phyloP scores from a whole-genome alignment of 1,284 basidiomycete genomes.

The Inonotus obliquus region DNA sequence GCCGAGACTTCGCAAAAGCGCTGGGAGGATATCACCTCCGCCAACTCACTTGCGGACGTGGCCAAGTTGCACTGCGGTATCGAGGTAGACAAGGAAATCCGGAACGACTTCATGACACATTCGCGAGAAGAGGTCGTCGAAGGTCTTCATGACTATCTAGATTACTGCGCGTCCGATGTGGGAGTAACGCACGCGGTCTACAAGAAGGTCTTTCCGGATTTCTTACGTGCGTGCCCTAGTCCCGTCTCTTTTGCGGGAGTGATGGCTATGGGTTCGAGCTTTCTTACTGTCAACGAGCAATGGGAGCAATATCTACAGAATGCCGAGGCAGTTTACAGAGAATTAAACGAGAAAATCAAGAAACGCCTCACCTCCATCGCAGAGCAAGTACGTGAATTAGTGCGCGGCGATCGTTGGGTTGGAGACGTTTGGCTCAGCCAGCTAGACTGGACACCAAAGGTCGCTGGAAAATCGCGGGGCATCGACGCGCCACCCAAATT shows the following conservation, averaged over 20 bases:
- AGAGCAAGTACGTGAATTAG: slow-evolving; percentile 46
- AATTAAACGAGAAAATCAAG: slow-evolving; percentile 74
- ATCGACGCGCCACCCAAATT: slow-evolving; percentile 26
- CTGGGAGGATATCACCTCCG: slow-evolving; percentile 93
- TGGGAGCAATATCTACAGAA: slow-evolving; percentile 83
- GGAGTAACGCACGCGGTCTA: slow-evolving; percentile 83
- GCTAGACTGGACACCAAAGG: slow-evolving; percentile 94
- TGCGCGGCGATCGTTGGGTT: slow-evolving; percentile 53
- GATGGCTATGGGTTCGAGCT: slow-evolving; percentile 87
- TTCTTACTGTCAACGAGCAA: slow-evolving; percentile 84
- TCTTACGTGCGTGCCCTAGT: slow-evolving; percentile 82
- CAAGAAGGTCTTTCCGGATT: slow-evolving; percentile 77
- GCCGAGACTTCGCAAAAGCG: slow-evolving; percentile 45
- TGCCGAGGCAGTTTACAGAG: slow-evolving; percentile 77
- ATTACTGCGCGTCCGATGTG: slow-evolving; percentile 88
- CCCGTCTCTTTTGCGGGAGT: slow-evolving; percentile 93
- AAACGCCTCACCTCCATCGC: slow-evolving; percentile 67
- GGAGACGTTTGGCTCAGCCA: slow-evolving; percentile 87
- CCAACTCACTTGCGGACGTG: slow-evolving; percentile 91
- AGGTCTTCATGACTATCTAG: slow-evolving; percentile 73
- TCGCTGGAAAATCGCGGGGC: slow-evolving; percentile 67
- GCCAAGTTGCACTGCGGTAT: slow-evolving; percentile 87
- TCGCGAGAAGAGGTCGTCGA: slow-evolving; percentile 62
- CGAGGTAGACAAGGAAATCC: slow-evolving; percentile 74
- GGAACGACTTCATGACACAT: slow-evolving; percentile 73